A percentile compares a stretch with the other conserved stretches of the same genome.
Evolutionary conservation across 371 early-diverging fungal genomes (phyloP).

Genomic region (Syncephalis fuscata): DNA sequence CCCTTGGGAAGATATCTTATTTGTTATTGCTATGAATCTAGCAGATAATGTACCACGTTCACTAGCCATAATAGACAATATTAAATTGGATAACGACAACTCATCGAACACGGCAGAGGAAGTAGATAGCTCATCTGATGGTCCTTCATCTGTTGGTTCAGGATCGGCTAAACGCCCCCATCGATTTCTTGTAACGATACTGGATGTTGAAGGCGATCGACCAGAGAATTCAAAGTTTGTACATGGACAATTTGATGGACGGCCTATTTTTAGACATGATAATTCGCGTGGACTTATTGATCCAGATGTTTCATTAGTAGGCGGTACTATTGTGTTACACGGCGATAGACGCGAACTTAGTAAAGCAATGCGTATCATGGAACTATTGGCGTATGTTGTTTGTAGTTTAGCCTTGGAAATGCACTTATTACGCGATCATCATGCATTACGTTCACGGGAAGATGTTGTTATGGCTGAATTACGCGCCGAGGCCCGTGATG

Average conservation of each 20-base stretch:
- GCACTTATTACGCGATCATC: slow-evolving; percentile 25
- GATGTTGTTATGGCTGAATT: too few species aligned
- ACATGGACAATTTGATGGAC: slow-evolving; percentile 2
- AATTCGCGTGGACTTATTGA: not conserved
- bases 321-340: slow-evolving; percentile 4
- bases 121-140: too few species aligned
- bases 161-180: too few species aligned
- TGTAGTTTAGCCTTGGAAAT: slow-evolving; percentile 27
- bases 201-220: slow-evolving; percentile 1
- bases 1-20: too few species aligned
- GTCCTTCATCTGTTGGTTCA: too few species aligned
- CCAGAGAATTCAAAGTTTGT: not conserved
- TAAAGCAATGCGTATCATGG: slow-evolving; percentile 13
- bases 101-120: too few species aligned
- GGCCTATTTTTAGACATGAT: not conserved
- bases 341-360: not conserved
- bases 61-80: too few species aligned
- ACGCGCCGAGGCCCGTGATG: too few species aligned
- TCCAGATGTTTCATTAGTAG: not conserved
- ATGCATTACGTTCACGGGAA: slow-evolving; percentile 9
- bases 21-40: too few species aligned
- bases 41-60: too few species aligned
- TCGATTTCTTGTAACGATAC: not conserved
- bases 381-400: slow-evolving; percentile 23
- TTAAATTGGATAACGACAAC: too few species aligned